These are phyloP conservation scores for Moesziomyces globuligerus DNA, from an alignment of 1,284 basidiomycete species.

Conservation along the genomic window DNA sequence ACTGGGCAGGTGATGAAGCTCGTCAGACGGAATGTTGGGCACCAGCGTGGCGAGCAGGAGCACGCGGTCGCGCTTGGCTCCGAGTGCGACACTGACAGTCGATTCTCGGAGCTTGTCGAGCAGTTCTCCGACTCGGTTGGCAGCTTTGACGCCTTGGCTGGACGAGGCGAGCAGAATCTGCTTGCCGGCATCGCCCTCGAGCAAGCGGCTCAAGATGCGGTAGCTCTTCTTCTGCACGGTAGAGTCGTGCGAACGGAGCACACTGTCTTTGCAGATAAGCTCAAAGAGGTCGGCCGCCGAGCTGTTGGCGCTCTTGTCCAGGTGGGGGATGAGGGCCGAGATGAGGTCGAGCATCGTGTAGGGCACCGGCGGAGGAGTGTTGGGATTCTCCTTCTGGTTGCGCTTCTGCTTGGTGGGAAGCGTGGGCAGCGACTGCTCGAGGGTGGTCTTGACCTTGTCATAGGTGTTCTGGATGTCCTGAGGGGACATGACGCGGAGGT, in stretches of 20 bases:
- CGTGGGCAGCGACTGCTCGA: conserved; percentile 76
- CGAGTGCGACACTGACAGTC: conserved; percentile 75
- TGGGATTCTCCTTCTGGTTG: conserved; percentile 40
- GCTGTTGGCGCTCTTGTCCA: conserved; percentile 36
- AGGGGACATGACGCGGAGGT: conserved; percentile 78
- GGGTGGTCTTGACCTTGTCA: conserved; percentile 79
- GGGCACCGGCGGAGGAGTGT: conserved; percentile 69
- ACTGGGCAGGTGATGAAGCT: conserved; percentile 85
- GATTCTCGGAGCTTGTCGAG: conserved; percentile 53
- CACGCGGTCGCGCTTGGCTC: conserved; percentile 87
- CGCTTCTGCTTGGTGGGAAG: conserved; percentile 41
- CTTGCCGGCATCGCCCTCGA: conserved; percentile 51
- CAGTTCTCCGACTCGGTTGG: conserved; percentile 45
- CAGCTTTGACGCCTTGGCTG: conserved; percentile 3
- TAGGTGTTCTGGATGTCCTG: conserved; percentile 79
- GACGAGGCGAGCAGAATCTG: conserved; percentile 28
- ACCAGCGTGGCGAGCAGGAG: conserved; percentile 81
- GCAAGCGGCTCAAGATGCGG: conserved; percentile 78
- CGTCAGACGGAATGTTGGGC: conserved; percentile 75
- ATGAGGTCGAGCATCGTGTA: conserved; percentile 91
- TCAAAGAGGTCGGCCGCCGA: conserved; percentile 69
- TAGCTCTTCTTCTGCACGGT: conserved; percentile 96
- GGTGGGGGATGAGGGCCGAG: conserved; percentile 79
- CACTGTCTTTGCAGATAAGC: conserved; percentile 69
- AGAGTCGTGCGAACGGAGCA: conserved; percentile 75